Evolutionary conservation across 371 early-diverging fungal genomes (phyloP).

Genomic region (Haplosporangium sp.): DNA sequence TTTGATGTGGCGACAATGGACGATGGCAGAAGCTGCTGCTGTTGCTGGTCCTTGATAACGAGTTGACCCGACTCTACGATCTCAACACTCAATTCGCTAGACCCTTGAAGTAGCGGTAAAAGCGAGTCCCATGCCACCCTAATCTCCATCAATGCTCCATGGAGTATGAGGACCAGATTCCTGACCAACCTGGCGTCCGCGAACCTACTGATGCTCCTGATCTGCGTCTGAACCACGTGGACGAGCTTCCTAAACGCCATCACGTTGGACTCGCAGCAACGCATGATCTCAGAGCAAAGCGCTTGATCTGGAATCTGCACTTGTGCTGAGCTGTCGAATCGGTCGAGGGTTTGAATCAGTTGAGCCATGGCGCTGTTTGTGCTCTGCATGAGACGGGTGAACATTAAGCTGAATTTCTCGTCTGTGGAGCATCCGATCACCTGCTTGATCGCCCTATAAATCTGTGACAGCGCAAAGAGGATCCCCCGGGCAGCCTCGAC

Average conservation of each 20-base stretch:
- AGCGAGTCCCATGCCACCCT: constrained; percentile 63
- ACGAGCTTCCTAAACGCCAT: constrained; percentile 41
- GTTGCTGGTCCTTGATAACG: constrained; percentile 19
- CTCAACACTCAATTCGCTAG: constrained; percentile 22
- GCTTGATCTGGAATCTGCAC: constrained; percentile 39
- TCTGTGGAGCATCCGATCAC: constrained; percentile 43
- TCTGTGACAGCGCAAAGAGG: constrained; percentile 50
- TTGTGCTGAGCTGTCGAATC: constrained; percentile 46
- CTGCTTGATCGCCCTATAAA: constrained; percentile 52
- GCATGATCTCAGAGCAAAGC: constrained; percentile 37
- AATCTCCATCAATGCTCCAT: constrained; percentile 65
- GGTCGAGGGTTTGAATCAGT: constrained; percentile 46
- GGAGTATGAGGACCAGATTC: constrained; percentile 59
- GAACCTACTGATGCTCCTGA: constrained; percentile 32
- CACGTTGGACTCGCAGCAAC: constrained; percentile 47
- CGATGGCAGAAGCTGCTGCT: constrained; percentile 6
- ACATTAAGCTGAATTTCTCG: constrained; percentile 36
- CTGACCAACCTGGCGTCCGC: constrained; percentile 60
- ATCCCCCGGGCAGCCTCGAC: constrained; percentile 53
- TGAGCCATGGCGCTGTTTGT: constrained; percentile 37
- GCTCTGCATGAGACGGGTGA: constrained; percentile 35
- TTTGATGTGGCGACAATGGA: constrained; percentile 6
- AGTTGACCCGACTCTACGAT: constrained; percentile 20
- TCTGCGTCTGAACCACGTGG: constrained; percentile 41
- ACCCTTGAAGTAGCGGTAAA: constrained; percentile 27